Base-by-base conservation (phyloP, 768 basidiomycete species). In the Xerocomellus amylosporus region DNA sequence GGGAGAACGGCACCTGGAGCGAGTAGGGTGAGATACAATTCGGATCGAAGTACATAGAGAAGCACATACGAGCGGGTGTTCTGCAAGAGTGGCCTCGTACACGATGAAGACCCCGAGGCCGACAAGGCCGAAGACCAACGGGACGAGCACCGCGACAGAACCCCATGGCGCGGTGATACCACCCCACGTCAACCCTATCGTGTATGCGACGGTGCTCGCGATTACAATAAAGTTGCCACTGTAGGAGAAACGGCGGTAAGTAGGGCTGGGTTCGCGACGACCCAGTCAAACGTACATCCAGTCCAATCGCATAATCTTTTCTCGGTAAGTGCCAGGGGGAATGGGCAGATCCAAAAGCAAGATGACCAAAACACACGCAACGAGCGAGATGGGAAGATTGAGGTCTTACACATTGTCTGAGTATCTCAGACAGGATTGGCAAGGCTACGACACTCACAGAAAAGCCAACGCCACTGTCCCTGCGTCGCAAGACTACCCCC, bases 261-360 rank as follows among this genome's bases (percentile, higher is more conserved):
- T 38, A 14, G 2, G 37, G n/a, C 19, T 10, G n/a, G 8, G n/a
- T 38, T 19, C 37, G 3, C 14, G 5, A 20, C 3, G 5, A 34
- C 20, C 17, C 24, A 60, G 24, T 13, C 15, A 15, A 17, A 24
- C 75, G 17, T 55, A 79, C 75, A 74, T 63, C 74, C 74, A 78
- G 52, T 79, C 77, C 48, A 79, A 67, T 8, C 61, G 59, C 9
- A 41, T 41, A 1, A 78, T 26, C 49, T 77, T 79, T 6, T 73
- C 65, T 13, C 51, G 51, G 8, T 74, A 46, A 3, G 55, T 63
- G 0, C 70, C 72, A 12, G 58, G 22, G 0, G 77, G 78, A 4
- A 61, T 71, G 24, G 58, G 68, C 3, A 79, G 58, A 31, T 61
- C 58, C 22, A 76, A 61, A 46, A 75, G 68, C 22, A 73, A 44